These are phyloP conservation scores for Mycogone perniciosa DNA, from an alignment of 2,329 filamentous ascomycete genomes.

Conservation along the genomic window DNA sequence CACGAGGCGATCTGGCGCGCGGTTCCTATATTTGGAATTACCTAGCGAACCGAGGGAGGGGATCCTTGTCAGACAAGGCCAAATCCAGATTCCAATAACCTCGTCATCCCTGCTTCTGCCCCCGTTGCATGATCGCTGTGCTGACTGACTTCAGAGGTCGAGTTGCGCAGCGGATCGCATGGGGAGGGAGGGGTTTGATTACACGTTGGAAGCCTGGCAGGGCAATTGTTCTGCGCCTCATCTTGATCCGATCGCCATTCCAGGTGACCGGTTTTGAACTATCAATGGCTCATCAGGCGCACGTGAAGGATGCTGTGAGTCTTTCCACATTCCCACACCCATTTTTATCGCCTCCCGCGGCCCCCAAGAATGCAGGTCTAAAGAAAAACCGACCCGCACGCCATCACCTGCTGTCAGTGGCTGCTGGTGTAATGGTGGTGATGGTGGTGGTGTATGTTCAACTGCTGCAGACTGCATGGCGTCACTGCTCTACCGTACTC, in stretches of 20 bases:
- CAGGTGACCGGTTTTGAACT: background rate
- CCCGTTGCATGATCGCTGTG: constrained; percentile 10
- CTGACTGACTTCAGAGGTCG: background rate
- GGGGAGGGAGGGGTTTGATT: background rate
- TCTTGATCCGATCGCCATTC: background rate
- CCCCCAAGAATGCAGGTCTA: constrained; percentile 10
- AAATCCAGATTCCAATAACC: background rate
- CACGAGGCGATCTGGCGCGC: constrained; percentile 6
- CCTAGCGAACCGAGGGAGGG: background rate
- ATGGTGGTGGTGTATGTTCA: constrained; percentile 7
- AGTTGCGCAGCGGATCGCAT: constrained; percentile 2
- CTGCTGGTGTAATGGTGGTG: background rate
- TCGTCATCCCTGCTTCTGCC: constrained; percentile 11
- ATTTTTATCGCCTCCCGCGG: constrained; percentile 6
- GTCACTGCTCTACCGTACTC: background rate
- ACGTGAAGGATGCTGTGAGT: constrained; percentile 1
- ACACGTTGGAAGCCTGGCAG: background rate
- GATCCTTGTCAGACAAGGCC: constrained; percentile 1
- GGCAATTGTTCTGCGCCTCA: background rate
- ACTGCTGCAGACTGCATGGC: too few species aligned
- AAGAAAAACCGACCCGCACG: constrained; percentile 9
- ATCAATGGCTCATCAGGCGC: constrained; percentile 4
- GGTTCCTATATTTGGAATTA: constrained; percentile 14
- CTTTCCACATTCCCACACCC: too few species aligned
- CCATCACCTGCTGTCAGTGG: constrained; percentile 4